Base-by-base conservation (phyloP, 2,329 filamentous ascomycete genomes). In the Fusarium scirpi region DNA sequence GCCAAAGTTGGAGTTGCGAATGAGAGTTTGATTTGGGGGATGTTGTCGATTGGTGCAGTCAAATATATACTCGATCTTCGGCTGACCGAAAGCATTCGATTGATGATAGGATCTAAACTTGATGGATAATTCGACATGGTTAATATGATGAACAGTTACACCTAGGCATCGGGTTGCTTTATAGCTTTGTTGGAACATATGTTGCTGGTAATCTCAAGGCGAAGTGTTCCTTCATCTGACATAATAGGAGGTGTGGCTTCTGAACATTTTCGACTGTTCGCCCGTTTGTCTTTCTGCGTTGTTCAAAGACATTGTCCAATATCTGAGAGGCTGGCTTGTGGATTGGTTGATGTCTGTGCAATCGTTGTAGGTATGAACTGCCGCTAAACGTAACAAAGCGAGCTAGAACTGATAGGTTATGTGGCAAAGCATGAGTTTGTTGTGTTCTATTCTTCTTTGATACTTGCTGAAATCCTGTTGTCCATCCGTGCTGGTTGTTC, bases 51-150 rank as follows among this genome's bases (percentile, higher is more conserved):
- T 45, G 53, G 38, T 16, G n/a, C 32, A 29, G 41, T 58, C n/a
- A 71, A 48, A 38, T 22, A 13, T 52, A 71, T 65, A 57, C 56
- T 59, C n/a, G 51, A 55, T 57, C 60, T 69, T 43, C 63, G 52
- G 22, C 49, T 18, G 16, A 15, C 27, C 16, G n/a, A 41, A n/a
- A 24, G 13, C 12, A 16, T 34, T 27, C 32, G 30, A 43, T 30
- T 13, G 22, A 16, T 22, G 5, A 52, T 29, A 10, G 15, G 27
- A 41, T n/a, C 9, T 52, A 27, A 12, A 40, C 22, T 52, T 41
- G 34, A 52, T 52, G 24, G 20, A 43, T 38, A 15, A 41, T 29
- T 8, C n/a, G 49, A 52, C 49, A 52, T 52, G n/a, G 5, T 41
- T 41, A 20, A 16, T 41, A n/a, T 10, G 32, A 41, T 52, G 18